Percentiles rank a stretch among this genome's conserved stretches.
phyloP scores from a whole-genome alignment of 257 asterid species.

The Haberlea rhodopensis region DNA sequence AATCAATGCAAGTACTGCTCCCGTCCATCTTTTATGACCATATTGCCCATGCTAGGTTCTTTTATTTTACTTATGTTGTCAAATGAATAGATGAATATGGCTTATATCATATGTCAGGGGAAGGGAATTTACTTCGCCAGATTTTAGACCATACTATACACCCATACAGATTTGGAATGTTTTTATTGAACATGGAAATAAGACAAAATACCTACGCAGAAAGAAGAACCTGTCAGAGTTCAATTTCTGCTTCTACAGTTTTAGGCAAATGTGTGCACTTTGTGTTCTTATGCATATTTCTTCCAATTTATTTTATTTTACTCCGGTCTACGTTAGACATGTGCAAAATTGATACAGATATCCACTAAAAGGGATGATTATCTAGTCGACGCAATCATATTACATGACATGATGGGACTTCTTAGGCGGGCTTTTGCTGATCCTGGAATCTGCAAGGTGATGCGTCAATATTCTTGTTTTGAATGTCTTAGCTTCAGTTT shows the following conservation, averaged over 20 bases:
- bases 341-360: conserved; percentile 43
- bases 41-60: neutral
- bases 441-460: conserved; percentile 89
- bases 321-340: neutral
- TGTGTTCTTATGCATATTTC: neutral
- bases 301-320: neutral
- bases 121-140: neutral
- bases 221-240: conserved; percentile 1
- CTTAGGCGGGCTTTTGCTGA: conserved; percentile 75
- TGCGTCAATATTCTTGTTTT: conserved; percentile 2
- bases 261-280: neutral
- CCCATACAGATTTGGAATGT: neutral
- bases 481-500: conserved; percentile 7
- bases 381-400: conserved; percentile 70
- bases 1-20: neutral
- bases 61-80: neutral
- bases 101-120: neutral
- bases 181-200: neutral
- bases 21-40: neutral
- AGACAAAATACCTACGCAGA: neutral
- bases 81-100: neutral
- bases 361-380: conserved; percentile 68
- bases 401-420: conserved; percentile 82
- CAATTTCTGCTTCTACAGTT: conserved; percentile 2
- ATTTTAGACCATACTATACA: neutral